These are phyloP conservation scores for Viridothelium virens DNA, from an alignment of 495 filamentous ascomycete species.

Conservation along the genomic window DNA sequence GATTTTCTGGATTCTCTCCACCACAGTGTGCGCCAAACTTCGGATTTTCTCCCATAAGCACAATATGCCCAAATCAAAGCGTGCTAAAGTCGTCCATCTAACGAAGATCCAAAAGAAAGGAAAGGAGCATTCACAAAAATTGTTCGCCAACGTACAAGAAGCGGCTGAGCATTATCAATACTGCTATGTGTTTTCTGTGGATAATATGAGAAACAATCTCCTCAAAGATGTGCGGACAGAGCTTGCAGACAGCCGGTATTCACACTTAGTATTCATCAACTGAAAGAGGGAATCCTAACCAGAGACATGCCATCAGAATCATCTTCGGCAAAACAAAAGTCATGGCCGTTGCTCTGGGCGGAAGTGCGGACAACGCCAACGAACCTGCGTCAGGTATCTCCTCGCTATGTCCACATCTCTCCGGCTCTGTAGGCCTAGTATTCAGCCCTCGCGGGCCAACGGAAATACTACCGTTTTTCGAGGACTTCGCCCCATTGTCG, in stretches of 20 bases:
- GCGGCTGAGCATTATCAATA: slow-evolving; percentile 76
- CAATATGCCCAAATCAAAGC: slow-evolving; percentile 94
- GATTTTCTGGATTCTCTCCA: background rate
- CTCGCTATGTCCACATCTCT: slow-evolving; percentile 59
- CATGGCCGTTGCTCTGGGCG: slow-evolving; percentile 86
- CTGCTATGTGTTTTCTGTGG: slow-evolving; percentile 85
- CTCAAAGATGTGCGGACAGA: slow-evolving; percentile 84
- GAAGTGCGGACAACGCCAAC: slow-evolving; percentile 63
- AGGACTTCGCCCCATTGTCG: slow-evolving; percentile 58
- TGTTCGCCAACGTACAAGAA: slow-evolving; percentile 82
- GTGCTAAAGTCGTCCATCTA: slow-evolving; percentile 76
- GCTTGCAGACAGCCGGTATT: slow-evolving; percentile 75
- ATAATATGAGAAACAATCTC: slow-evolving; percentile 99
- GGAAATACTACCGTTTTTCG: slow-evolving; percentile 61
- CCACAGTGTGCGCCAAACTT: background rate
- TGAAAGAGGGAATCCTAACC: background rate
- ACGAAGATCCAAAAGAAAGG: slow-evolving; percentile 88
- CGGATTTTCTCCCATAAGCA: background rate
- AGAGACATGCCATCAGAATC: slow-evolving; percentile 44
- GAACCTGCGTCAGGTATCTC: slow-evolving; percentile 54
- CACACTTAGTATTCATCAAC: slow-evolving; percentile 12
- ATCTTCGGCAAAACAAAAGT: slow-evolving; percentile 99
- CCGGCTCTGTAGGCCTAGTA: slow-evolving; percentile 78
- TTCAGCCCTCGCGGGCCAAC: slow-evolving; percentile 68
- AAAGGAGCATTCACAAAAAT: slow-evolving; percentile 78